Evolutionary conservation across 306 rosid species (phyloP).

Genomic region (Vigna radiata): DNA sequence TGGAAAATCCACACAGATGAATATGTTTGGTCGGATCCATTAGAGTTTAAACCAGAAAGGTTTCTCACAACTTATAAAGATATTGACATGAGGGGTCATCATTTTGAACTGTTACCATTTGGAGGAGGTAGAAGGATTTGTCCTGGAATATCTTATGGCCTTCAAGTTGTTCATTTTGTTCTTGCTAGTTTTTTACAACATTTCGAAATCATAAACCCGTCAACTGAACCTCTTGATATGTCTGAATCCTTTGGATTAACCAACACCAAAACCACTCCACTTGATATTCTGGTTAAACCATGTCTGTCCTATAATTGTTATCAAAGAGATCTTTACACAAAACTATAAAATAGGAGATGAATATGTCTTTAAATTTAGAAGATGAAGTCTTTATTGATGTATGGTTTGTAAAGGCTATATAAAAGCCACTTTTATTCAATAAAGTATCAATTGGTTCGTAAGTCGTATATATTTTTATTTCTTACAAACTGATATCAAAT

Average conservation of each 20-base stretch:
- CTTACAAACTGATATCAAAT: too few relatives aligned
- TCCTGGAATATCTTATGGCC: slow-evolving; percentile 8
- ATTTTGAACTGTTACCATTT: slow-evolving; percentile 46
- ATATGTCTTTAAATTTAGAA: too few relatives aligned
- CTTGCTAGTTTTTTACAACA: slow-evolving; percentile 33
- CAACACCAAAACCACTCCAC: slow-evolving; percentile 32
- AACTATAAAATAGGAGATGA: too few relatives aligned
- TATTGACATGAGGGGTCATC: slow-evolving; percentile 35
- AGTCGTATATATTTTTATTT: too few relatives aligned
- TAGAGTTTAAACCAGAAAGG: slow-evolving; percentile 45
- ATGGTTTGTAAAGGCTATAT: too few relatives aligned
- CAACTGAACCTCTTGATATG: slow-evolving; percentile 24
- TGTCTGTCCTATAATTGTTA: not conserved
- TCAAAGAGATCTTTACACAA: not conserved
- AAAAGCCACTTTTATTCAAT: too few relatives aligned
- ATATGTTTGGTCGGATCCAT: slow-evolving; percentile 31
- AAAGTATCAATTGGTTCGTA: too few relatives aligned
- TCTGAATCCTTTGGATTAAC: slow-evolving; percentile 15
- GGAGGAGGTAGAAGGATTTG: slow-evolving; percentile 44
- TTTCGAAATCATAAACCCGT: not conserved
- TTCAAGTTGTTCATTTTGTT: not conserved
- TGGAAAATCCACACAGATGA: slow-evolving; percentile 36
- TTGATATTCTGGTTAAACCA: slow-evolving; percentile 26
- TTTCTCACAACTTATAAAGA: slow-evolving; percentile 43
- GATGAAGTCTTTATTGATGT: too few relatives aligned